Conservation (phyloP, 2,329 filamentous ascomycete species). For the Ophiobolus disseminans region DNA sequence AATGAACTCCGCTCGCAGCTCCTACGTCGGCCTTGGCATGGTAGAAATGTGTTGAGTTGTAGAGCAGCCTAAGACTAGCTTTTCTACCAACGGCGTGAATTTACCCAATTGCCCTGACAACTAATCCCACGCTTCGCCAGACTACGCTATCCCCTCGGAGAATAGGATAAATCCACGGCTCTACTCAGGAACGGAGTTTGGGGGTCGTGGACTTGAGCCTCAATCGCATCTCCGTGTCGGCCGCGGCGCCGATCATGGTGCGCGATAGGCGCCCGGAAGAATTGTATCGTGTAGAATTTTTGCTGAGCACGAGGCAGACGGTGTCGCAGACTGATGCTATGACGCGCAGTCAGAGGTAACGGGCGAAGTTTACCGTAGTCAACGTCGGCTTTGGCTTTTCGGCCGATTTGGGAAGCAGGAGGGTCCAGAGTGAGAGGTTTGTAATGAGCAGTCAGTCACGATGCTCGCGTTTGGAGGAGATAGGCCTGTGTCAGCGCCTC, state of each 20-base stretch:
- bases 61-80: not conserved
- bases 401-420: not conserved
- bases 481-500: not conserved
- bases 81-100: not conserved
- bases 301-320: not conserved
- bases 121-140: conserved; percentile 8
- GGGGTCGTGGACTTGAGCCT: conserved; percentile 22
- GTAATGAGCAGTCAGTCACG: conserved; percentile 1
- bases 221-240: conserved; percentile 27
- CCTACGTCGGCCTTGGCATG: conserved; percentile 1
- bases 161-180: conserved; percentile 31
- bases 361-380: conserved; percentile 4
- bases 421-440: conserved; percentile 1
- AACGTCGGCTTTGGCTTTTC: not conserved
- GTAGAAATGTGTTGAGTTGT: conserved; percentile 2
- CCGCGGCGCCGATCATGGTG: conserved; percentile 32
- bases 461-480: not conserved
- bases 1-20: too few species aligned
- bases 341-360: not conserved
- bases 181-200: conserved; percentile 4
- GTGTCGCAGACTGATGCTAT: not conserved
- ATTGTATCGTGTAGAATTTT: conserved; percentile 14
- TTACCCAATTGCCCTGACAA: conserved; percentile 15
- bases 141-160: conserved; percentile 15
- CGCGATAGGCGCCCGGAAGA: conserved; percentile 32